Percentiles rank a stretch among this genome's conserved stretches.
Evolutionary conservation across 805 yeast species (phyloP).

Genomic region (Candida bentonensis): DNA sequence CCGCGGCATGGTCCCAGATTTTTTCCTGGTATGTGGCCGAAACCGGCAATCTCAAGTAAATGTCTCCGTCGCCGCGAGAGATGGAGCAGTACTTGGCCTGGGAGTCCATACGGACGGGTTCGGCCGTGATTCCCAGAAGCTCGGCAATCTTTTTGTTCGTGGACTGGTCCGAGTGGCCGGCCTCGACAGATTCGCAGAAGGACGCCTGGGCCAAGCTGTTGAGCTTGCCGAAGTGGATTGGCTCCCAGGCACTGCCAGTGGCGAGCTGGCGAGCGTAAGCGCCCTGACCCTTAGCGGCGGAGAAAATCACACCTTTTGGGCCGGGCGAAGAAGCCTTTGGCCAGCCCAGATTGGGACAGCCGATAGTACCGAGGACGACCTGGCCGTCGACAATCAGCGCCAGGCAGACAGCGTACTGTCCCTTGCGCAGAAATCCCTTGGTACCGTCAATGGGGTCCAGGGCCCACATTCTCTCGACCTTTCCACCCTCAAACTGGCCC

Average conservation of each 20-base stretch:
- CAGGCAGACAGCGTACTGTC: slow-evolving; percentile 91
- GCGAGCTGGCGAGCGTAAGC: slow-evolving; percentile 39
- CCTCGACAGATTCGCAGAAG: slow-evolving; percentile 89
- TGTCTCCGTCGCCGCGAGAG: slow-evolving; percentile 83
- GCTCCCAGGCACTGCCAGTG: slow-evolving; percentile 9
- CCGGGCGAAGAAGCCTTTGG: slow-evolving; percentile 10
- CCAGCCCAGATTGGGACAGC: slow-evolving; percentile 81
- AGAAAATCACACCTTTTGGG: slow-evolving; percentile 58
- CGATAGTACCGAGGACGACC: slow-evolving; percentile 83
- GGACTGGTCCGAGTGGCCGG: slow-evolving; percentile 85
- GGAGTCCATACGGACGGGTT: slow-evolving; percentile 70
- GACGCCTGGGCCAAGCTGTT: slow-evolving; percentile 35
- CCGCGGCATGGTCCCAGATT: slow-evolving; percentile 99
- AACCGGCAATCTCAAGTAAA: slow-evolving; percentile 79
- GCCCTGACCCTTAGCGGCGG: slow-evolving; percentile 57
- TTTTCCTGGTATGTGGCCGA: slow-evolving; percentile 70
- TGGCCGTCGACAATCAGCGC: slow-evolving; percentile 78
- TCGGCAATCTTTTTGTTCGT: slow-evolving; percentile 66
- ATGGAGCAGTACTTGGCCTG: slow-evolving; percentile 93
- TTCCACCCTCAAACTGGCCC: slow-evolving; percentile 73
- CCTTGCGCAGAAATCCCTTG: slow-evolving; percentile 89
- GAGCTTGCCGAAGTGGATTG: slow-evolving; percentile 40
- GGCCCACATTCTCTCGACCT: slow-evolving; percentile 82
- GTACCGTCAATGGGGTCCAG: slow-evolving; percentile 98
- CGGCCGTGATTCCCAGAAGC: slow-evolving; percentile 41